A percentile compares a stretch with the other conserved stretches of the same genome.
Evolutionary conservation across 139 green algal genomes (phyloP).

Genomic region (Auxenochlorella pyrenoidosa): DNA sequence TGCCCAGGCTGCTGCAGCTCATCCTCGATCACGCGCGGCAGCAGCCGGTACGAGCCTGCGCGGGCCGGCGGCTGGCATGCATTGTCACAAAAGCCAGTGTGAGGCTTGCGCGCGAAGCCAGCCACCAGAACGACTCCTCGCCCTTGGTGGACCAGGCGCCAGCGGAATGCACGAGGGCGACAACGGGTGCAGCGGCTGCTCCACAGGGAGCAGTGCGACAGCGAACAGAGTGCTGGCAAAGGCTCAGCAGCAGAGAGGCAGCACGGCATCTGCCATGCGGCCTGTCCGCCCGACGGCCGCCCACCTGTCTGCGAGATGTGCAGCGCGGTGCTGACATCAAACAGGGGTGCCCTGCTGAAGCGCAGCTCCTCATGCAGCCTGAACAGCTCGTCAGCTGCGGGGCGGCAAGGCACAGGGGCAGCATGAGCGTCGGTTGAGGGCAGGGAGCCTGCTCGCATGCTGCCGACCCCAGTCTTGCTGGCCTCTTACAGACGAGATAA

Average conservation of each 20-base stretch:
- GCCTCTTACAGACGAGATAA: not conserved
- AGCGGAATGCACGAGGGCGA: not conserved
- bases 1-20: slow-evolving; percentile 29
- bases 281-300: not conserved
- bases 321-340: slow-evolving; percentile 62
- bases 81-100: too few species aligned
- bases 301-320: slow-evolving; percentile 46
- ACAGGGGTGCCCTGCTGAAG: slow-evolving; percentile 48
- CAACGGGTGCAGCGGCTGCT: not conserved
- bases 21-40: slow-evolving; percentile 50
- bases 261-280: too few species aligned
- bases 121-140: too few species aligned
- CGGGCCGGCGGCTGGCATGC: not conserved
- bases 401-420: not conserved
- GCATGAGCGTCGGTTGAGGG: too few species aligned
- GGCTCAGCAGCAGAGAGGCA: too few species aligned
- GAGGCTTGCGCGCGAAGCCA: too few species aligned
- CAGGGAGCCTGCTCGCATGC: too few species aligned
- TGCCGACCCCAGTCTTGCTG: not conserved
- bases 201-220: not conserved
- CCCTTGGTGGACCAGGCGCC: too few species aligned
- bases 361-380: slow-evolving; percentile 31
- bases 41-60: slow-evolving; percentile 41
- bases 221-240: not conserved
- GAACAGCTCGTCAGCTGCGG: slow-evolving; percentile 28